Conservation (phyloP, 495 filamentous ascomycete genomes). For the Paragyromitra xinjiangensis region DNA sequence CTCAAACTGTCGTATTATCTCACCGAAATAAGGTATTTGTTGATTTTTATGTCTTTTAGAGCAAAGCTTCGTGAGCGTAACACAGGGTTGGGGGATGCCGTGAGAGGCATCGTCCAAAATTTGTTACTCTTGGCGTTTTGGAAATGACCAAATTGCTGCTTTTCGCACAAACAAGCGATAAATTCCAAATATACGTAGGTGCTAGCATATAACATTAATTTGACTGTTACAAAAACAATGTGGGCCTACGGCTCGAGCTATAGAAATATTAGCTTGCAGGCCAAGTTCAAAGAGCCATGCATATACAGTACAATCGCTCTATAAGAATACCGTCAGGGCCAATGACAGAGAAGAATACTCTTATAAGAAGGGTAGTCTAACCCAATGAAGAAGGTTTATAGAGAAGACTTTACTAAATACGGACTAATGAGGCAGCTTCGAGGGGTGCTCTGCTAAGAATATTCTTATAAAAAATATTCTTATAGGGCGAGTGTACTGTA, state of each 20-base stretch:
- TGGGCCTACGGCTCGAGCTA: not conserved
- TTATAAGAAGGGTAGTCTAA: too few species aligned
- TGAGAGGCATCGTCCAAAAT: conserved; percentile 5
- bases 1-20: too few species aligned
- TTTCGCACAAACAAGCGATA: conserved; percentile 3
- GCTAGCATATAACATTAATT: not conserved
- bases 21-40: too few species aligned
- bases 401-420: too few species aligned
- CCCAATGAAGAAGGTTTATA: too few species aligned
- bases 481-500: too few species aligned
- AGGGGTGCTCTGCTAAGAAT: too few species aligned
- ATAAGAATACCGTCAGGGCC: not conserved
- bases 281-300: not conserved
- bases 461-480: too few species aligned
- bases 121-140: conserved; percentile 20
- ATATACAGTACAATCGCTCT: not conserved
- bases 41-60: too few species aligned
- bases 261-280: not conserved
- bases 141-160: conserved; percentile 41
- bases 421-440: too few species aligned
- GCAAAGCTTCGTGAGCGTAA: not conserved
- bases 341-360: not conserved
- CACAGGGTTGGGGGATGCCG: not conserved
- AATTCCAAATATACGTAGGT: not conserved
- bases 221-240: not conserved